Evolutionary conservation across 192 early-diverging fungal genomes (phyloP).

Genomic region (Dissophora ornata): DNA sequence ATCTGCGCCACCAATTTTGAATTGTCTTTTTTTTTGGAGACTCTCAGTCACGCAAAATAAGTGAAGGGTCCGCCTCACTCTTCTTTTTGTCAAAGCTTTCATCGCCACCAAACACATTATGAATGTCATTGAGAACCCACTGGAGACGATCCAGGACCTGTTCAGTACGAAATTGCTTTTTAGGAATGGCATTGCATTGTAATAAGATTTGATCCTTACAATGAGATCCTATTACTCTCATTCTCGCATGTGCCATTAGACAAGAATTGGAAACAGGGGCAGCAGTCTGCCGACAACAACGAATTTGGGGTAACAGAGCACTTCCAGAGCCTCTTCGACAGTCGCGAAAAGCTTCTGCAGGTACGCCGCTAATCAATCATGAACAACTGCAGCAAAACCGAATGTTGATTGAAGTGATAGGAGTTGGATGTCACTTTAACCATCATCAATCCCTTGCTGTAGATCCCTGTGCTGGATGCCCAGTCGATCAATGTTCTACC

Average conservation of each 20-base stretch:
- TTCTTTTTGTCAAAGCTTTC: slow-evolving; percentile 4
- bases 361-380: too few relatives aligned
- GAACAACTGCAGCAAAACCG: too few relatives aligned
- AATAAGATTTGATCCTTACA: too few relatives aligned
- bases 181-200: too few relatives aligned
- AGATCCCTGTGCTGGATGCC: slow-evolving; percentile 62
- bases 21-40: too few relatives aligned
- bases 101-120: slow-evolving; percentile 4
- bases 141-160: slow-evolving; percentile 40
- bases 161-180: too few relatives aligned
- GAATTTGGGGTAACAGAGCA: slow-evolving; percentile 52
- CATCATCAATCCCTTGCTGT: neutral
- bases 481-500: slow-evolving; percentile 38
- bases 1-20: slow-evolving; percentile 9
- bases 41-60: too few relatives aligned
- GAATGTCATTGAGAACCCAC: slow-evolving; percentile 27
- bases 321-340: slow-evolving; percentile 45
- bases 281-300: neutral
- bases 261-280: slow-evolving; percentile 35
- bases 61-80: neutral
- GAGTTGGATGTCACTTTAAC: neutral
- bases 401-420: too few relatives aligned
- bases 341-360: slow-evolving; percentile 37
- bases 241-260: too few relatives aligned
- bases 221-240: too few relatives aligned